These are phyloP conservation scores for Conidiobolus incongruus DNA, from an alignment of 371 early-diverging fungal genomes.

Conservation along the genomic window DNA sequence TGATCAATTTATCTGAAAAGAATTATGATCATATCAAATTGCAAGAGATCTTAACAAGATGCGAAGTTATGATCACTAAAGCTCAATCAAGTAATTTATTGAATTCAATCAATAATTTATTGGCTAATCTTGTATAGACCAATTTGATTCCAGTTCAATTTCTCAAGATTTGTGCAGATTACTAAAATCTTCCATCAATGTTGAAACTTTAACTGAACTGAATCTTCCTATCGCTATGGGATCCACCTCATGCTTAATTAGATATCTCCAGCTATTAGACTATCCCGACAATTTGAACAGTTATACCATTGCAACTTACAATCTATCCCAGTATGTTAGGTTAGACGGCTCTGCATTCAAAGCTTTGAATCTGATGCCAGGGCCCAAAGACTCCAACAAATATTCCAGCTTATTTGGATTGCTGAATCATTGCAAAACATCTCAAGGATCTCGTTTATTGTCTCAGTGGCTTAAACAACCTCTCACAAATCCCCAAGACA, in stretches of 20 bases:
- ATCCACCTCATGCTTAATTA: slow-evolving; percentile 46
- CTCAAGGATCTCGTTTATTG: slow-evolving; percentile 71
- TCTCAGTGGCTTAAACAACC: slow-evolving; percentile 92
- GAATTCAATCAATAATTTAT: too few species aligned
- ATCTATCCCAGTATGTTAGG: slow-evolving; percentile 75
- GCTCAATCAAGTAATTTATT: slow-evolving; percentile 1
- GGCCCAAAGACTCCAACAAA: slow-evolving; percentile 3
- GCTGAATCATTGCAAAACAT: slow-evolving; percentile 74
- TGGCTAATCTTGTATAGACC: slow-evolving; percentile 10
- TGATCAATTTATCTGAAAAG: slow-evolving; percentile 26
- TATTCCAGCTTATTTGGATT: slow-evolving; percentile 36
- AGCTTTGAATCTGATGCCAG: slow-evolving; percentile 72
- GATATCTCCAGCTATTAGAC: slow-evolving; percentile 44
- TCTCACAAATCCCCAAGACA: slow-evolving; percentile 33
- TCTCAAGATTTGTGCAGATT: not conserved
- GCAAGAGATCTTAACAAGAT: slow-evolving; percentile 35
- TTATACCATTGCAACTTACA: slow-evolving; percentile 40
- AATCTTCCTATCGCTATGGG: slow-evolving; percentile 59
- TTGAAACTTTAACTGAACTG: slow-evolving; percentile 33
- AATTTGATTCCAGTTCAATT: slow-evolving; percentile 27
- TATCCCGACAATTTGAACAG: slow-evolving; percentile 55
- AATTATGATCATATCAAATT: slow-evolving; percentile 48
- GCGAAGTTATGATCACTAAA: slow-evolving; percentile 49
- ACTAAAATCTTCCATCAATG: not conserved
- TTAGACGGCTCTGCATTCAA: slow-evolving; percentile 76